These are phyloP conservation scores for Kuraishia ogatae DNA, from an alignment of 805 yeast species.

Conservation along the genomic window DNA sequence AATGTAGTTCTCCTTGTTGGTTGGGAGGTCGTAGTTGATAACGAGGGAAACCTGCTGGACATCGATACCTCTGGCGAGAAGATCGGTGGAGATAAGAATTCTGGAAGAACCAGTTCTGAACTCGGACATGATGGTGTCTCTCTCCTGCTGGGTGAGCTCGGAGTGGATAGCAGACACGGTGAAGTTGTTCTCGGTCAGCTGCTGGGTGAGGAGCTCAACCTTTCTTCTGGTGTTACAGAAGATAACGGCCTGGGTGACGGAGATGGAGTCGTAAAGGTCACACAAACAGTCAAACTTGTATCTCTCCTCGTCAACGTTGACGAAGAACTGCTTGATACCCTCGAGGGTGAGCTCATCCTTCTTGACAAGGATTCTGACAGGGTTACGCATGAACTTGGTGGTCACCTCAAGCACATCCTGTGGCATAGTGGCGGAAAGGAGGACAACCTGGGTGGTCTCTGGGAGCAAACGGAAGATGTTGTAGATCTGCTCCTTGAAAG, in stretches of 20 bases:
- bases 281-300: slow-evolving; percentile 93
- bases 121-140: slow-evolving; percentile 92
- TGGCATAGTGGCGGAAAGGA: slow-evolving; percentile 92
- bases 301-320: slow-evolving; percentile 86
- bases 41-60: slow-evolving; percentile 97
- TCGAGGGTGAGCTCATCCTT: slow-evolving; percentile 89
- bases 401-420: slow-evolving; percentile 88
- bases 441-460: slow-evolving; percentile 81
- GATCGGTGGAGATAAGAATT: slow-evolving; percentile 91
- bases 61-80: slow-evolving; percentile 97
- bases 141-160: slow-evolving; percentile 90
- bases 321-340: slow-evolving; percentile 88
- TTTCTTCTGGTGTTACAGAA: slow-evolving; percentile 96
- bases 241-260: slow-evolving; percentile 95
- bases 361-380: slow-evolving; percentile 89
- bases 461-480: slow-evolving; percentile 85
- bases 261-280: slow-evolving; percentile 89
- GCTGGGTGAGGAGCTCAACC: slow-evolving; percentile 83
- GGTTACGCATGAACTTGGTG: slow-evolving; percentile 84
- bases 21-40: slow-evolving; percentile 90
- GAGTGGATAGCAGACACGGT: slow-evolving; percentile 96
- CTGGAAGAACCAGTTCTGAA: slow-evolving; percentile 91
- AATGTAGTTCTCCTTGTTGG: slow-evolving; percentile 89
- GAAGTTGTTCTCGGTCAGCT: slow-evolving; percentile 73
- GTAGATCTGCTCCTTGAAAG: slow-evolving; percentile 93